Evolutionary conservation across 2,329 filamentous ascomycete species (phyloP).

Genomic region (Colletotrichum melonis): DNA sequence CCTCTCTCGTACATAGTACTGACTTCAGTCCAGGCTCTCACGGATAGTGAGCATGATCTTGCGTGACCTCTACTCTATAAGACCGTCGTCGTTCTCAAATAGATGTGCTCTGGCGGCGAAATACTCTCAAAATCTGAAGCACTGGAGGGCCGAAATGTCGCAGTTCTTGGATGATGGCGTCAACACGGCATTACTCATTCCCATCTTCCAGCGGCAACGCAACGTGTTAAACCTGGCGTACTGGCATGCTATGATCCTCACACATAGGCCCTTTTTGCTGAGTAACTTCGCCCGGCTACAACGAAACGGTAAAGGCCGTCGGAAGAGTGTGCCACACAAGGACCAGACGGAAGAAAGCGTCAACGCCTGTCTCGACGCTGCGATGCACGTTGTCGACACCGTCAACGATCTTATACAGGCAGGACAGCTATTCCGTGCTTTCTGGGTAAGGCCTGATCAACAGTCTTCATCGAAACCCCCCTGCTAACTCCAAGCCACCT

Average conservation of each 20-base stretch:
- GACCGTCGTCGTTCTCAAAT: conserved; percentile 43
- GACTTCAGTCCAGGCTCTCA: conserved; percentile 41
- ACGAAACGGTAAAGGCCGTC: conserved; percentile 31
- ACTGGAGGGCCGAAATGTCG: conserved; percentile 49
- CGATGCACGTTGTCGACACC: conserved; percentile 50
- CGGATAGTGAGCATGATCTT: conserved; percentile 50
- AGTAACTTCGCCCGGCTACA: conserved; percentile 47
- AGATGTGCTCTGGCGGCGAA: conserved; percentile 42
- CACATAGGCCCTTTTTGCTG: conserved; percentile 50
- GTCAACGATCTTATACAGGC: conserved; percentile 51
- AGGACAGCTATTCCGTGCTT: conserved; percentile 50
- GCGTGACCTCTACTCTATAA: conserved; percentile 48
- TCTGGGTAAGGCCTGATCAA: conserved; percentile 48
- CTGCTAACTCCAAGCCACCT: background rate
- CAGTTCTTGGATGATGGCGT: conserved; percentile 52
- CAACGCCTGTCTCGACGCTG: conserved; percentile 49
- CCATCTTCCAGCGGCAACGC: conserved; percentile 54
- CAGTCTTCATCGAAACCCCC: background rate
- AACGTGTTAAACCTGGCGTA: conserved; percentile 55
- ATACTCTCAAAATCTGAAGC: conserved; percentile 44
- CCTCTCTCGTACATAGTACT: background rate
- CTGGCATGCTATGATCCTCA: conserved; percentile 55
- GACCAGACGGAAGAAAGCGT: conserved; percentile 38
- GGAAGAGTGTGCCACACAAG: background rate
- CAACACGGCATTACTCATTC: conserved; percentile 46